Evolutionary conservation across 805 yeast species (phyloP).

Genomic region (Lipomyces yamanashiensis): DNA sequence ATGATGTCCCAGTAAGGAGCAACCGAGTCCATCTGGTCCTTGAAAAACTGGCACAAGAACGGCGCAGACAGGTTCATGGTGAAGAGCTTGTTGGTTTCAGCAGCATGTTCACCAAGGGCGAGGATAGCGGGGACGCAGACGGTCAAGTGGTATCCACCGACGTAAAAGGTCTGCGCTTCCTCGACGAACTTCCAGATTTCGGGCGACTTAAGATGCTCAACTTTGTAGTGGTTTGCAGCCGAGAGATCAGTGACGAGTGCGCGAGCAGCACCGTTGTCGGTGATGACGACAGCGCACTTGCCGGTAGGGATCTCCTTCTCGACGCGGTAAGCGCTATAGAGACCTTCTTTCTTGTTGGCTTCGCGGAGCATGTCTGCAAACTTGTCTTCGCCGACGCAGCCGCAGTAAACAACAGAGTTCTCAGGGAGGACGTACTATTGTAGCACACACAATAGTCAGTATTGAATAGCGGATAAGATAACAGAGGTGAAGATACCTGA

Average conservation of each 20-base stretch:
- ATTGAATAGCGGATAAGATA: not conserved
- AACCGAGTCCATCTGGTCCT: slow-evolving; percentile 79
- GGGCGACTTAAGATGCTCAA: slow-evolving; percentile 81
- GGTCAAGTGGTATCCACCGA: slow-evolving; percentile 99
- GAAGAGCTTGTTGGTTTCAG: slow-evolving; percentile 70
- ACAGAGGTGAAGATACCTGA: slow-evolving; percentile 49
- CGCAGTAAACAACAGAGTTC: slow-evolving; percentile 86
- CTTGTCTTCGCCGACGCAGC: slow-evolving; percentile 92
- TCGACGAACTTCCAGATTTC: slow-evolving; percentile 89
- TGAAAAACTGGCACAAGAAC: slow-evolving; percentile 93
- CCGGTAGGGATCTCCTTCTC: slow-evolving; percentile 77
- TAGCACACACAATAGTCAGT: not conserved
- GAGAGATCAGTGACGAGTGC: slow-evolving; percentile 94
- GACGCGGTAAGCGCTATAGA: slow-evolving; percentile 81
- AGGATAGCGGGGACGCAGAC: slow-evolving; percentile 95
- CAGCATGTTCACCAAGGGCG: slow-evolving; percentile 90
- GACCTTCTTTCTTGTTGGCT: slow-evolving; percentile 89
- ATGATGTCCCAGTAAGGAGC: slow-evolving; percentile 88
- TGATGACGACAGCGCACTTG: slow-evolving; percentile 95
- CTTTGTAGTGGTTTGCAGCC: slow-evolving; percentile 97
- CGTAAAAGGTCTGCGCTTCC: slow-evolving; percentile 79
- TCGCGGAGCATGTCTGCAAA: slow-evolving; percentile 77
- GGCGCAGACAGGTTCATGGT: slow-evolving; percentile 94
- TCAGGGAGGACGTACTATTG: slow-evolving; percentile 71
- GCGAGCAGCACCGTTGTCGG: slow-evolving; percentile 70